These are phyloP conservation scores for Gossypium longicalyx DNA, from an alignment of 345 rosid genomes.

Conservation along the genomic window DNA sequence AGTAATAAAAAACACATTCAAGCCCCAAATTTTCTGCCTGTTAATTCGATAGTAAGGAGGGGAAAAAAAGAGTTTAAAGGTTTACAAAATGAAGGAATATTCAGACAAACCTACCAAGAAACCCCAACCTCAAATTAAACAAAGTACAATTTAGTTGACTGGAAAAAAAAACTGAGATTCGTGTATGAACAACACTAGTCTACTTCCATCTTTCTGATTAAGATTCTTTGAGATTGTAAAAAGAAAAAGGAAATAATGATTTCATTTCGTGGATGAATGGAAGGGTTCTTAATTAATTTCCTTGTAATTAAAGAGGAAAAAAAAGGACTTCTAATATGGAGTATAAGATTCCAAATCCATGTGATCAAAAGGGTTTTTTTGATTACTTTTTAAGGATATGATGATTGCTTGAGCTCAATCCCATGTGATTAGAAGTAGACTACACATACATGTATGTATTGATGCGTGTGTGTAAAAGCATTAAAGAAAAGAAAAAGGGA, in stretches of 20 bases:
- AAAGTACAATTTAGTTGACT: background rate
- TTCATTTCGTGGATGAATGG: background rate
- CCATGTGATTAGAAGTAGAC: conserved; percentile 28
- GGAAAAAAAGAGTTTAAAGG: background rate
- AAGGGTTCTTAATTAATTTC: background rate
- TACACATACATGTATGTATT: background rate
- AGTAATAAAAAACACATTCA: background rate
- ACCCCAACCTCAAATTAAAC: background rate
- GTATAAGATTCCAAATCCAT: conserved; percentile 29
- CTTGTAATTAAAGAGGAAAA: background rate
- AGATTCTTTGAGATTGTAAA: background rate
- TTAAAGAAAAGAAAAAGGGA: background rate
- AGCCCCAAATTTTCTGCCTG: background rate
- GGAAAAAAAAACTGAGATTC: background rate
- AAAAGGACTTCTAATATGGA: background rate
- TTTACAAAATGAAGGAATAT: conserved; percentile 17
- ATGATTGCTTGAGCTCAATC: conserved; percentile 35
- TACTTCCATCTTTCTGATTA: background rate
- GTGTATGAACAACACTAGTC: background rate
- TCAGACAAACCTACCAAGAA: conserved; percentile 2
- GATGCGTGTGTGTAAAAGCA: background rate
- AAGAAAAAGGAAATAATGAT: background rate
- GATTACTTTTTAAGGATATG: conserved; percentile 19
- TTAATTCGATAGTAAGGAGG: background rate
- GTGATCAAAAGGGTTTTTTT: conserved; percentile 25